Conservation (phyloP, 257 asterid genomes). For the Primulina tabacum region DNA sequence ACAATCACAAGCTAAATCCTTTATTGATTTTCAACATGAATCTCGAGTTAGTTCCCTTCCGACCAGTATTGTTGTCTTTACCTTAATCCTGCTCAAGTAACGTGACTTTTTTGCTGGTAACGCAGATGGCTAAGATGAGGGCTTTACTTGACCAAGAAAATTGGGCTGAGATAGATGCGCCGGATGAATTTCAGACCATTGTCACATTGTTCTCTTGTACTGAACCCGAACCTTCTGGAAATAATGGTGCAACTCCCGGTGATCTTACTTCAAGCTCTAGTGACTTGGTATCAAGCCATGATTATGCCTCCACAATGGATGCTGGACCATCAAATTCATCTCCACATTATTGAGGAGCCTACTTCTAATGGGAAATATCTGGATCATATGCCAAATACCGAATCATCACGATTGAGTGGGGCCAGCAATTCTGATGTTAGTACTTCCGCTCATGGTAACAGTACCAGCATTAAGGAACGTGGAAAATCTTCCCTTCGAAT, state of each 20-base stretch:
- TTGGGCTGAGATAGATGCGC: constrained; percentile 95
- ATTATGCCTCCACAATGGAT: constrained; percentile 42
- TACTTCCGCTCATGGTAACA: constrained; percentile 55
- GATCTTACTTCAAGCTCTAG: constrained; percentile 38
- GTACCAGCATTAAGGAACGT: constrained; percentile 55
- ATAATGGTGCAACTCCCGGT: constrained; percentile 39
- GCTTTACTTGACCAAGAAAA: constrained; percentile 98
- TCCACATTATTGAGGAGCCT: constrained; percentile 38
- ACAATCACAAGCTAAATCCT: constrained; percentile 94
- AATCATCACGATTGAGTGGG: constrained; percentile 35
- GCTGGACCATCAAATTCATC: constrained; percentile 39
- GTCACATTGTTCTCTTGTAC: constrained; percentile 53
- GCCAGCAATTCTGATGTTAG: constrained; percentile 51
- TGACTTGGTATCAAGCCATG: constrained; percentile 33
- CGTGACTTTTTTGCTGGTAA: constrained; percentile 35
- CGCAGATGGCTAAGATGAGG: constrained; percentile 84
- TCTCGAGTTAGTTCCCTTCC: constrained; percentile 70
- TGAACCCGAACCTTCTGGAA: constrained; percentile 46
- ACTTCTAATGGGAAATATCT: constrained; percentile 46
- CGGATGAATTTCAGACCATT: constrained; percentile 87
- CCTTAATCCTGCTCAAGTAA: constrained; percentile 21
- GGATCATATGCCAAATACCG: constrained; percentile 40
- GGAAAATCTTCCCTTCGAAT: constrained; percentile 63
- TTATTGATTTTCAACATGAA: constrained; percentile 90
- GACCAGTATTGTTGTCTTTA: constrained; percentile 22